Evolutionary conservation across 164 flowering plant species (phyloP), one percentile per base, ranked within the genome.

Genomic region (Vitis labrusca): DNA sequence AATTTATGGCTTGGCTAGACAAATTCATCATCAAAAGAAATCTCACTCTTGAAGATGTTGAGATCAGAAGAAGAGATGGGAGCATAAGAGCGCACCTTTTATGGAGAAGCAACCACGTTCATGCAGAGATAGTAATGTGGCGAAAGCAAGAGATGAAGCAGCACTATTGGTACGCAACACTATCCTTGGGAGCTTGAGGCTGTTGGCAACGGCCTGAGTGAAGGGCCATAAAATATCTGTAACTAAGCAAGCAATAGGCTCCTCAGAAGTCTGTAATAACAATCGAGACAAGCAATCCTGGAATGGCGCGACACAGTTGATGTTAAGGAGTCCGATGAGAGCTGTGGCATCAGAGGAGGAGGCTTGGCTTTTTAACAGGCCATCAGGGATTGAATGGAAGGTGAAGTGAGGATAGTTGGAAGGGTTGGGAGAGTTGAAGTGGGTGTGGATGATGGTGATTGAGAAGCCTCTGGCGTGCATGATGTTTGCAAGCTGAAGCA

Each of bases 401-500:
- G 71, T 61, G 80, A 86, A 80, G 69, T 77, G 71, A 11, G 88
- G 89, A 57, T 68, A 44, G 5, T 68, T 64, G 30, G 77, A 56
- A 12, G 83, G 78, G 69, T 78, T 60, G 0, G 81, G 84, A 50
- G 84, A 62, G 82, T 85, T 85, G 79, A 76, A 75, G 67, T 56
- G 61, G 17, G 85, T 76, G 63, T 82, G 86, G 49, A 85, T 17
- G 13, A 85, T 65, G 73, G 85, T 73, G 58, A 87, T 77, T 67
- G 82, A 75, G 71, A 87, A 84, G 64, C 89, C 91, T 68, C 61
- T 77, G 57, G 82, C 70, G 59, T 79, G 72, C 37, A 87, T 81
- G 29, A 82, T 71, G 61, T 55, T 66, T 4, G 81, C 89, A 0
- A 87, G 83, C 32, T 86, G 84, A 44, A 86, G 67, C 84, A 83